Conservation (phyloP, 2,329 filamentous ascomycete genomes). For the Diaporthe sp. region DNA sequence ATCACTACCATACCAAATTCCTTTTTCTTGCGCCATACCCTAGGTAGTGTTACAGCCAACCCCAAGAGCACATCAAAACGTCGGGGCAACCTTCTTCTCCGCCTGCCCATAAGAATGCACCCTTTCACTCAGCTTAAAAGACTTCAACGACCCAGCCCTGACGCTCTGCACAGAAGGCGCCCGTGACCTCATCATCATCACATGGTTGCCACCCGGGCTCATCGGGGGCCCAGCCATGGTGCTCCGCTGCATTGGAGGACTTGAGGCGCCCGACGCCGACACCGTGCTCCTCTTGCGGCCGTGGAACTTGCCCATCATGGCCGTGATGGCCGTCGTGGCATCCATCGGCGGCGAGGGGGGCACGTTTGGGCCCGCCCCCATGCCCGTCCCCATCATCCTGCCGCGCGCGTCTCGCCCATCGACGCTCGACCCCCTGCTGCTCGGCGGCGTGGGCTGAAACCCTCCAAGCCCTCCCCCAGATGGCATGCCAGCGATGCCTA, state of each 20-base stretch:
- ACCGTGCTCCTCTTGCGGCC: conserved; percentile 33
- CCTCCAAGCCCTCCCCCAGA: conserved; percentile 1
- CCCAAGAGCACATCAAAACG: conserved; percentile 41
- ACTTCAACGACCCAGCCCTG: conserved; percentile 43
- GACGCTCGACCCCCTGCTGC: conserved; percentile 51
- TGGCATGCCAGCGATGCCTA: conserved; percentile 33
- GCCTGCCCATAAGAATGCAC: conserved; percentile 41
- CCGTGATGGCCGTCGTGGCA: conserved; percentile 47
- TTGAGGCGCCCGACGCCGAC: neutral
- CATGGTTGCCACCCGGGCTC: conserved; percentile 11
- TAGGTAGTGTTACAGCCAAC: neutral
- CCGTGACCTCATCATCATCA: conserved; percentile 46
- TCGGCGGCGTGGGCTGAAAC: conserved; percentile 51
- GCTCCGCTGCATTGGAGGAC: neutral
- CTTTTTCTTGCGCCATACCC: neutral
- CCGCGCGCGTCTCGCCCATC: conserved; percentile 42
- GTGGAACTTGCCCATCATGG: conserved; percentile 53
- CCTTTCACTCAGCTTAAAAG: conserved; percentile 44
- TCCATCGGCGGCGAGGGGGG: conserved; percentile 50
- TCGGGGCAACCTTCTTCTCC: conserved; percentile 46
- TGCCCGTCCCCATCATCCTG: conserved; percentile 7
- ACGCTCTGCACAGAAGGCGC: conserved; percentile 42
- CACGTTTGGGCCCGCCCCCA: conserved; percentile 13
- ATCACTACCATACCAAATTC: too few relatives aligned
- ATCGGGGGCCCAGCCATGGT: conserved; percentile 13